Evolutionary conservation across 768 basidiomycete genomes (phyloP).

Genomic region (Nidularia sp.): DNA sequence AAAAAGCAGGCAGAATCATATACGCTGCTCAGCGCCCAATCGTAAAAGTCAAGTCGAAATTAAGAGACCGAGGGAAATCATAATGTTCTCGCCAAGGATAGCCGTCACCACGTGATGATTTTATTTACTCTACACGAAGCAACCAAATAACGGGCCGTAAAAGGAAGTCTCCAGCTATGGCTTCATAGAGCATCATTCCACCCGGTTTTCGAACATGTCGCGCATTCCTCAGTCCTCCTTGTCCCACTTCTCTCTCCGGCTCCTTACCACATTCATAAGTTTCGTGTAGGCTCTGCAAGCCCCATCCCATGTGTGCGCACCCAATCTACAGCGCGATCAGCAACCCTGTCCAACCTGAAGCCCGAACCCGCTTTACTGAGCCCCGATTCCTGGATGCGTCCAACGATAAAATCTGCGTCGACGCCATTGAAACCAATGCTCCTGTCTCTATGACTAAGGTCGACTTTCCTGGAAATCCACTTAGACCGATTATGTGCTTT

Average conservation of each 20-base stretch:
- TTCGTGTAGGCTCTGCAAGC: constrained; percentile 11
- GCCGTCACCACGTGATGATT: no score
- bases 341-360: constrained; percentile 10
- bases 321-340: constrained; percentile 15
- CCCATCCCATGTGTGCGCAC: constrained; percentile 15
- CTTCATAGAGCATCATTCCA: no score
- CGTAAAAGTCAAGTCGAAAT: no score
- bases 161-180: no score
- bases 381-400: constrained; percentile 51
- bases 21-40: no score
- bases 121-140: no score
- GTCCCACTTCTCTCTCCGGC: constrained; percentile 20
- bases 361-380: constrained; percentile 6
- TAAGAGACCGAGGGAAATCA: no score
- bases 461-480: constrained; percentile 65
- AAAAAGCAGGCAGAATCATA: no score
- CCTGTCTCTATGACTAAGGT: constrained; percentile 55
- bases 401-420: constrained; percentile 58
- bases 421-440: constrained; percentile 47
- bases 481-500: constrained; percentile 25
- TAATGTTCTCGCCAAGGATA: no score
- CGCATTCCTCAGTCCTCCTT: constrained; percentile 27
- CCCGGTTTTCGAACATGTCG: constrained; percentile 19
- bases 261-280: constrained; percentile 20
- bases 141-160: no score